Percentiles rank a stretch among this genome's conserved stretches.
Evolutionary conservation across 2,329 filamentous ascomycete species (phyloP).

Genomic region (Talaromyces albobiverticillius): DNA sequence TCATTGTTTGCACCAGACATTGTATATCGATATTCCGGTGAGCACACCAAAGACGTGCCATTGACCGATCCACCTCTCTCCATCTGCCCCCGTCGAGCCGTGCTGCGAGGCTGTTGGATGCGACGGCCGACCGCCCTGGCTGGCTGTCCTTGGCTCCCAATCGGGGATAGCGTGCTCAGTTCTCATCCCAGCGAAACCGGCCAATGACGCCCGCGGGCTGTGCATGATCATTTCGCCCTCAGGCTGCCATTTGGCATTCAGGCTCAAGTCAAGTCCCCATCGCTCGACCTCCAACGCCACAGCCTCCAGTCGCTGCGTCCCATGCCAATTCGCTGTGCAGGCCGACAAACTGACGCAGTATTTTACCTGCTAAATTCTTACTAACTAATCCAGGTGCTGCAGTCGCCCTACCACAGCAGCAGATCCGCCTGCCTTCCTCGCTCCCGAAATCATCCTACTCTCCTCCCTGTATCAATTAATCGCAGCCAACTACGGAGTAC

Average conservation of each 20-base stretch:
- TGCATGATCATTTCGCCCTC: neutral
- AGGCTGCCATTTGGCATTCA: neutral
- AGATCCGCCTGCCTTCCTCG: neutral
- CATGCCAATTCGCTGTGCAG: neutral
- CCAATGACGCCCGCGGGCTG: no score
- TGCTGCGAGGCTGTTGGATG: slow-evolving; percentile 1
- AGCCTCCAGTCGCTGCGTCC: neutral
- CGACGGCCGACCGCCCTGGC: neutral
- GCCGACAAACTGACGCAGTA: no score
- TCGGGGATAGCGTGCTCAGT: slow-evolving; percentile 13
- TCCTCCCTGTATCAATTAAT: neutral
- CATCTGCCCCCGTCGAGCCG: no score
- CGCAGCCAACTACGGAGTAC: slow-evolving; percentile 1
- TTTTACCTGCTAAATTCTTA: no score
- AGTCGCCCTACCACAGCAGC: no score
- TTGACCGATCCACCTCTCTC: no score
- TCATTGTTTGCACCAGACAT: neutral
- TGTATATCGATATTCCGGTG: neutral
- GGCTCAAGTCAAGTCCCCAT: neutral
- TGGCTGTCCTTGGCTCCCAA: neutral
- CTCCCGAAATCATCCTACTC: neutral
- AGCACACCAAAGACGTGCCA: neutral
- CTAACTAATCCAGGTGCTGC: no score
- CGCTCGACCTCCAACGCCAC: neutral
- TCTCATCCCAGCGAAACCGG: no score